These are phyloP conservation scores for Gynochthodes officinalis DNA, from an alignment of 257 asterid genomes.

Conservation along the genomic window DNA sequence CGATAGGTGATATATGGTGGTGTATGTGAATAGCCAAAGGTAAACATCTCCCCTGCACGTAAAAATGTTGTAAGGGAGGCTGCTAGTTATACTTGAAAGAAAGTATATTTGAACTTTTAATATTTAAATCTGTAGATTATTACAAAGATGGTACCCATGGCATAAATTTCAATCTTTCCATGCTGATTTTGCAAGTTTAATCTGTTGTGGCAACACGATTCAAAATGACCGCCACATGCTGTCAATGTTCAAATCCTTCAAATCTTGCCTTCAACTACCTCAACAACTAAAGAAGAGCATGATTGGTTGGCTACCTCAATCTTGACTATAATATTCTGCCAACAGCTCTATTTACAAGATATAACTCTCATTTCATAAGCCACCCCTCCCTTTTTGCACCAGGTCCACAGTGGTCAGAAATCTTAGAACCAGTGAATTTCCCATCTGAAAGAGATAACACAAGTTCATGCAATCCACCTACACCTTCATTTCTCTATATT, in stretches of 20 bases:
- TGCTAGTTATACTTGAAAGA: conserved; percentile 5
- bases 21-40: conserved; percentile 77
- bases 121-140: background rate
- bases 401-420: background rate
- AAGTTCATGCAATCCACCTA: background rate
- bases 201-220: background rate
- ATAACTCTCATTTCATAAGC: background rate
- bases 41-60: conserved; percentile 88
- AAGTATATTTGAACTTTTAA: background rate
- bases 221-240: background rate
- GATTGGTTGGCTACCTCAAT: background rate
- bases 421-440: background rate
- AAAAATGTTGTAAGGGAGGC: conserved; percentile 23
- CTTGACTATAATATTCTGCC: background rate
- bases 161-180: background rate
- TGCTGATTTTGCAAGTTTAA: background rate
- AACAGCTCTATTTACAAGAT: background rate
- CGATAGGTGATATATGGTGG: conserved; percentile 87
- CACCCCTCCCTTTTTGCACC: background rate
- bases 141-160: background rate
- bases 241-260: background rate
- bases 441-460: background rate
- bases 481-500: background rate
- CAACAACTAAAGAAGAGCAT: background rate
- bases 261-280: background rate